Conservation (phyloP, 148 eudicot genomes). For the Vaccinium darrowii region DNA sequence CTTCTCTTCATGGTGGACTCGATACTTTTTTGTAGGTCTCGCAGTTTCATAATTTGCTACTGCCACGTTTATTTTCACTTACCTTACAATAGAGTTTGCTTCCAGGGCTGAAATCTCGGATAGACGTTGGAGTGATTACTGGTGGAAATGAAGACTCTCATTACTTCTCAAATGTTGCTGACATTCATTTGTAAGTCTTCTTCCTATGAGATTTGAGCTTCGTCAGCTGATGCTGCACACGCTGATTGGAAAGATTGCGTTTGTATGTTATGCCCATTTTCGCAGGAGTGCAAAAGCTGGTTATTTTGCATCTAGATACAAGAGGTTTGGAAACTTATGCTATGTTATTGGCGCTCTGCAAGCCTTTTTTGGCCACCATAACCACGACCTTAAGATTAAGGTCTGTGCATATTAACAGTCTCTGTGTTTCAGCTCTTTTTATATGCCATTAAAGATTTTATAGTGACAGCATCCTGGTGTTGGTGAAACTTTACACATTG, state of each 20-base stretch:
- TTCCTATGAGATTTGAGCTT: neutral
- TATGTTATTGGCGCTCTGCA: constrained; percentile 96
- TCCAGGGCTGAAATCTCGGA: constrained; percentile 69
- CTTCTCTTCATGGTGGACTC: neutral
- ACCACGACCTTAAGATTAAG: constrained; percentile 78
- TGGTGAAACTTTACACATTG: neutral
- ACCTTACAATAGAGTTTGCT: constrained; percentile 25
- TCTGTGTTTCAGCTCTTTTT: neutral
- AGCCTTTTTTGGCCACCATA: constrained; percentile 85
- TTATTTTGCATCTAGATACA: constrained; percentile 89
- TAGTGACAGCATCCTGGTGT: neutral
- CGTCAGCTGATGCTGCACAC: neutral
- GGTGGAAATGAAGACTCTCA: constrained; percentile 63
- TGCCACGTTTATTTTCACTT: neutral
- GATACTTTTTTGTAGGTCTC: neutral
- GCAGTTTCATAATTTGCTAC: neutral
- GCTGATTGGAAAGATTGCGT: neutral
- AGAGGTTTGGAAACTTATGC: constrained; percentile 85
- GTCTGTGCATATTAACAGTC: constrained; percentile 30
- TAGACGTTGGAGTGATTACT: constrained; percentile 75
- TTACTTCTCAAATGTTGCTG: constrained; percentile 91
- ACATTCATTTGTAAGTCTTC: constrained; percentile 83
- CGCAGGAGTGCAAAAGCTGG: constrained; percentile 98
- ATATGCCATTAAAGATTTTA: neutral
- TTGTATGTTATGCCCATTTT: constrained; percentile 16